Evolutionary conservation across 2,329 filamentous ascomycete species (phyloP), one percentile per base, ranked within the genome.

Genomic region (Scortechinia acanthostroma): DNA sequence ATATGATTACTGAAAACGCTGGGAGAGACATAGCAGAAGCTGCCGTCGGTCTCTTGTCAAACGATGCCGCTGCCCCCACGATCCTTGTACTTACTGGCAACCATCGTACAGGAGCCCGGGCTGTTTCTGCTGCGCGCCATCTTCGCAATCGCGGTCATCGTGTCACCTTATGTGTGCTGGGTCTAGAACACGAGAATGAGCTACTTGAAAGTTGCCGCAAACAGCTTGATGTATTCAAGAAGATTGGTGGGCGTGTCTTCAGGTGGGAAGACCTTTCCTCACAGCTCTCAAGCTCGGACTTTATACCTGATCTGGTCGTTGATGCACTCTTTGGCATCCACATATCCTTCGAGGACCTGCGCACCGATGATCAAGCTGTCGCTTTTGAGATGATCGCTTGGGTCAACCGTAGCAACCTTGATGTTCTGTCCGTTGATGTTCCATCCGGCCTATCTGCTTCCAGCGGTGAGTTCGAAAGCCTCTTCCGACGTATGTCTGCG

Each of bases 31-130:
- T 83, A 47, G 77, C 77, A 4, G 74, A 82, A 56, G 35, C 10
- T 15, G 70, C 73, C 21, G 73, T 78, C 3, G 63, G 77, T 43
- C 62, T 65, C 49, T 59, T 75, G 42, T 58, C 76, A 45, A 60
- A 56, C 43, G 68, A 69, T 42, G 68, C 70, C 22, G 62, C 68
- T n/a, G 65, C 69, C 20, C 72, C 75, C 1, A 73, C 76, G 5
- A 68, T 83, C 43, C 66, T 83, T 21, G 68, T 83, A 4, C 64
- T 84, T 3, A 77, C 76, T 2, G 80, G 80, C 13, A 83, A 83
- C 50, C 77, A 82, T 53, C 68, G 71, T 10, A 75, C 72, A 3
- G 79, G 79, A 30, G 76, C 77, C 35, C 64, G 78, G 47, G 77
- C 77, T 6, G 65, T 83, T 45, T 74, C 77, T 40, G 77, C 78